These are phyloP conservation scores for Penicillium brasilianum DNA, from an alignment of 2,329 filamentous ascomycete species.

Conservation along the genomic window DNA sequence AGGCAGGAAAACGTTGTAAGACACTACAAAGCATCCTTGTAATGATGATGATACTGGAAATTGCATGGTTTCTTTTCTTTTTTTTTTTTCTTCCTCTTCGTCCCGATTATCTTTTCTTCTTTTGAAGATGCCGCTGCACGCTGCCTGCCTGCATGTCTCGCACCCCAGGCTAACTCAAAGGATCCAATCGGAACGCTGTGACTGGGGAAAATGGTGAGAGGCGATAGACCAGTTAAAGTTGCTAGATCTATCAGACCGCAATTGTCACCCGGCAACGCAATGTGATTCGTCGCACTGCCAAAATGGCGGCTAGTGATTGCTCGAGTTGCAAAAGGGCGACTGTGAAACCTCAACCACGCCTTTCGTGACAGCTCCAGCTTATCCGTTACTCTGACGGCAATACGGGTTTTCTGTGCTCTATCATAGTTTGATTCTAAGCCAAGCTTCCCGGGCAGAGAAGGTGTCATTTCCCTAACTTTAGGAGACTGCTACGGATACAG, in stretches of 20 bases:
- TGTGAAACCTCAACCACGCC: background rate
- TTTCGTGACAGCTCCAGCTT: background rate
- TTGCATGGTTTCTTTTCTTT: background rate
- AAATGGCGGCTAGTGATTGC: constrained; percentile 19
- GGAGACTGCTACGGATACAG: background rate
- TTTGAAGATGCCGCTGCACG: constrained; percentile 3
- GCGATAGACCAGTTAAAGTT: constrained; percentile 24
- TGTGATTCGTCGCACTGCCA: constrained; percentile 22
- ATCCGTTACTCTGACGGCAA: background rate
- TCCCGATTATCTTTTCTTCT: background rate
- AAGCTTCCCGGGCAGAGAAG: background rate
- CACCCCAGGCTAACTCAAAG: background rate
- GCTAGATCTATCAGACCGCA: constrained; percentile 30
- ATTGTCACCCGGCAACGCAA: background rate
- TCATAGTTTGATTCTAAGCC: background rate
- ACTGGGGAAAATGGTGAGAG: constrained; percentile 16
- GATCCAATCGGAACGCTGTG: background rate
- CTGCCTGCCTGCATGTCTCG: constrained; percentile 4
- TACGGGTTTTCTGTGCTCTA: background rate
- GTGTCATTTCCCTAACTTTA: background rate
- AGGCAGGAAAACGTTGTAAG: background rate
- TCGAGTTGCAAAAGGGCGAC: background rate
- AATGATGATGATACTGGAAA: background rate
- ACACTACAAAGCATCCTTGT: background rate
- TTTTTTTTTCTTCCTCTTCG: background rate